Evolutionary conservation across 1,284 basidiomycete genomes (phyloP).

Genomic region (Peniophora sp.): DNA sequence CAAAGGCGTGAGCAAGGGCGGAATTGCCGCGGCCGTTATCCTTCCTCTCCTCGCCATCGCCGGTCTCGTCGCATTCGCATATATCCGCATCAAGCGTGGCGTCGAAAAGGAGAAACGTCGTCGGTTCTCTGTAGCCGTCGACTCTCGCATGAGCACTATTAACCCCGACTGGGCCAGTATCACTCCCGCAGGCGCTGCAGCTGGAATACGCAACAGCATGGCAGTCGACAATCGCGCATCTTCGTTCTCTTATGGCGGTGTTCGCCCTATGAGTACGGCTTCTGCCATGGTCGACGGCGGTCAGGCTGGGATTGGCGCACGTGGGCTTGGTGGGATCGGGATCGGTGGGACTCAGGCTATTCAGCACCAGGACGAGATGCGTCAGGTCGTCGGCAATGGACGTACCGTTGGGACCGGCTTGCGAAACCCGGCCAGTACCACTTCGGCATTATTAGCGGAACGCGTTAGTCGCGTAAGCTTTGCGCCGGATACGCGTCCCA

Average conservation of each 20-base stretch:
- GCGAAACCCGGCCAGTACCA: slow-evolving; percentile 23
- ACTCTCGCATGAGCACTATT: slow-evolving; percentile 79
- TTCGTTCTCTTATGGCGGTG: slow-evolving; percentile 47
- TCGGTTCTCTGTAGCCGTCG: slow-evolving; percentile 63
- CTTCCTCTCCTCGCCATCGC: slow-evolving; percentile 60
- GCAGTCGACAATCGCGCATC: slow-evolving; percentile 42
- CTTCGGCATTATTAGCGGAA: slow-evolving; percentile 25
- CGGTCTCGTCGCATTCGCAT: slow-evolving; percentile 37
- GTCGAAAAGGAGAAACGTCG: slow-evolving; percentile 56
- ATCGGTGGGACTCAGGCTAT: slow-evolving; percentile 6
- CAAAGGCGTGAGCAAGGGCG: slow-evolving; percentile 47
- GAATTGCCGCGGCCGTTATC: slow-evolving; percentile 71
- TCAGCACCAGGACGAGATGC: slow-evolving; percentile 26
- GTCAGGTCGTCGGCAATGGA: slow-evolving; percentile 39
- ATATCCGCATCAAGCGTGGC: slow-evolving; percentile 41
- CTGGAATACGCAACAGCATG: slow-evolving; percentile 66
- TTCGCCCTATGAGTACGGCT: slow-evolving; percentile 42
- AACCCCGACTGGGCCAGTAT: slow-evolving; percentile 72
- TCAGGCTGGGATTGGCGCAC: slow-evolving; percentile 35
- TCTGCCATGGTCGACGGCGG: slow-evolving; percentile 32
- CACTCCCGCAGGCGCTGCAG: slow-evolving; percentile 62
- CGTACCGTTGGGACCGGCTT: not conserved
- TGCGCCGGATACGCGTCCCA: slow-evolving; percentile 60
- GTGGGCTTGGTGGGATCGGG: slow-evolving; percentile 14
- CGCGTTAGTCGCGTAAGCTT: slow-evolving; percentile 59